phyloP scores from a whole-genome alignment of 192 early-diverging fungal genomes.

The Glomus cerebriforme region DNA sequence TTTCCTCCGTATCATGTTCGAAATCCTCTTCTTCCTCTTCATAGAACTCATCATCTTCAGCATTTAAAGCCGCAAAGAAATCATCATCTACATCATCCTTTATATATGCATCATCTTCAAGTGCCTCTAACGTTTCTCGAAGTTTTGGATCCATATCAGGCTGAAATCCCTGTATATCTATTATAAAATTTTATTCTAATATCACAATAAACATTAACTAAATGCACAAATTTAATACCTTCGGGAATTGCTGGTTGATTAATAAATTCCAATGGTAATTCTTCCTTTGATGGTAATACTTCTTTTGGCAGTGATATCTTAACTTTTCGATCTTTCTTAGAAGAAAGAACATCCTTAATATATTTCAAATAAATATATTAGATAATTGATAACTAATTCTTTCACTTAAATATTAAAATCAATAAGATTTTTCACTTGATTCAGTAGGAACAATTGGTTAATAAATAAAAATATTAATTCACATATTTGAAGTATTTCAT shows the following conservation, averaged over 20 bases:
- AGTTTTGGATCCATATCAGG: slow-evolving; percentile 81
- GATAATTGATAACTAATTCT: not conserved
- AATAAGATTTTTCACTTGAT: not conserved
- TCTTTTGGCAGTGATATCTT: slow-evolving; percentile 63
- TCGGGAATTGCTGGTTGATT: slow-evolving; percentile 64
- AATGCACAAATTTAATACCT: slow-evolving; percentile 26
- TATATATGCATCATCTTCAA: slow-evolving; percentile 90
- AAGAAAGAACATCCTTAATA: not conserved
- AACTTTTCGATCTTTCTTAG: slow-evolving; percentile 29
- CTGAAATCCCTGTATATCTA: slow-evolving; percentile 52
- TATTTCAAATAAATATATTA: not conserved
- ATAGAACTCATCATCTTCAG: slow-evolving; percentile 47
- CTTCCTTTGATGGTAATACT: slow-evolving; percentile 72
- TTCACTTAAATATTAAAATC: not conserved
- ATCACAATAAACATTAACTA: not conserved
- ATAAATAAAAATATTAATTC: not conserved
- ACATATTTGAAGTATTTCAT: not conserved
- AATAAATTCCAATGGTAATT: slow-evolving; percentile 71
- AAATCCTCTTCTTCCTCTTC: slow-evolving; percentile 63
- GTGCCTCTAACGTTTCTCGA: slow-evolving; percentile 87
- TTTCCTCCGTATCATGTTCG: slow-evolving; percentile 42
- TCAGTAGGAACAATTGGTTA: slow-evolving; percentile 34
- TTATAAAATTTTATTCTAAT: not conserved
- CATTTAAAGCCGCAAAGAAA: slow-evolving; percentile 80
- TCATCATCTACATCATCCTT: slow-evolving; percentile 82